Evolutionary conservation across 768 basidiomycete genomes (phyloP).

Genomic region (Gloeopeniophorella convolvens): DNA sequence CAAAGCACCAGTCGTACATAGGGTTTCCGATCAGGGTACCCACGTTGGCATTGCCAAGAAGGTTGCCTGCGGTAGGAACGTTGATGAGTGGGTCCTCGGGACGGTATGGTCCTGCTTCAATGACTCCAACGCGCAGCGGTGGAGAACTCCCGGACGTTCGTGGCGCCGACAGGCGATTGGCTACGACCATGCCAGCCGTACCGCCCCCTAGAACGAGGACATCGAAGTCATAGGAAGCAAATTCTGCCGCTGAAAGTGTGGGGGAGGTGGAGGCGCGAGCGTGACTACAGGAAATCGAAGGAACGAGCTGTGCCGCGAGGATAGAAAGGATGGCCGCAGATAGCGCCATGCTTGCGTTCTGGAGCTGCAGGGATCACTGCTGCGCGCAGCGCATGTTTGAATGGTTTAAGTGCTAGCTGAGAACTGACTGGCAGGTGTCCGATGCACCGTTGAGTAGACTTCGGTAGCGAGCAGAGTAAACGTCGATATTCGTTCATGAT

Average conservation of each 20-base stretch:
- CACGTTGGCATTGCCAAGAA: constrained; percentile 14
- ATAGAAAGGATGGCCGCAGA: no score
- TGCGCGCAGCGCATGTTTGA: no score
- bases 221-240: constrained; percentile 14
- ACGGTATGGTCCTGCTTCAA: constrained; percentile 16
- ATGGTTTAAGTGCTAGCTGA: no score
- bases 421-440: no score
- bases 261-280: not conserved
- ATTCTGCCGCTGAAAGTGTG: constrained; percentile 11
- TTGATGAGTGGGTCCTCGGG: constrained; percentile 18
- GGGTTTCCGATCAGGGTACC: constrained; percentile 17
- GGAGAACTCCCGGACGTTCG: constrained; percentile 1
- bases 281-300: not conserved
- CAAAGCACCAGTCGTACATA: constrained; percentile 18
- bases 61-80: constrained; percentile 17
- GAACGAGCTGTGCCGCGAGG: not conserved
- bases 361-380: no score
- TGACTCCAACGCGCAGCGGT: constrained; percentile 17
- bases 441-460: no score
- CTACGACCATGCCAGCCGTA: constrained; percentile 16
- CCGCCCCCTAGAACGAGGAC: constrained; percentile 16
- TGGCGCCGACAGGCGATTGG: constrained; percentile 17
- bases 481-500: no score
- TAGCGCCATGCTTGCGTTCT: no score
- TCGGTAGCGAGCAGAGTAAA: no score